phyloP scores from a whole-genome alignment of 352 stramenopile genomes.

The Globisporangium cylindrosporum region DNA sequence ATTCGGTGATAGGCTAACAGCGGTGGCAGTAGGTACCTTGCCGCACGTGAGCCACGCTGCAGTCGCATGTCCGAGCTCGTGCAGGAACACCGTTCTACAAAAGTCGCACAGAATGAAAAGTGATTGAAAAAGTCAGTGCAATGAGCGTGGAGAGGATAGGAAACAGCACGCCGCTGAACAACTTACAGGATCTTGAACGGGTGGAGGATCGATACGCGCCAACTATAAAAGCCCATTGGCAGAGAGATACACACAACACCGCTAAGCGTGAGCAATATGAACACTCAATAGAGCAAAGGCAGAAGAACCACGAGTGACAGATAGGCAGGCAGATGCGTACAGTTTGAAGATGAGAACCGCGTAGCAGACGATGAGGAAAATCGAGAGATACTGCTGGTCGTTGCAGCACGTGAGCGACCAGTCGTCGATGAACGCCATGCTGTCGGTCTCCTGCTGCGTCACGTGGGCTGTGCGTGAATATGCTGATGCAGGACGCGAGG shows the following conservation, averaged over 20 bases:
- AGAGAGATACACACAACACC: not conserved
- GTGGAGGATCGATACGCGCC: constrained; percentile 80
- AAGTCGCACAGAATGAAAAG: not conserved
- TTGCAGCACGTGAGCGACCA: constrained; percentile 77
- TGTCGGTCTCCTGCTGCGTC: not conserved
- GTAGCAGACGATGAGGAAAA: constrained; percentile 89
- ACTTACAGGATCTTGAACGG: constrained; percentile 89
- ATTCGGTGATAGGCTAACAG: not conserved
- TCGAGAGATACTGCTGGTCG: constrained; percentile 80
- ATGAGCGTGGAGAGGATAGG: not conserved
- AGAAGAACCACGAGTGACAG: too few relatives aligned
- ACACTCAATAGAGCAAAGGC: not conserved
- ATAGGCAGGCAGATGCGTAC: constrained; percentile 21
- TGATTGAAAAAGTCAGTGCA: not conserved
- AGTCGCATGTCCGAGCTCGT: constrained; percentile 81
- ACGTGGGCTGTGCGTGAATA: not conserved
- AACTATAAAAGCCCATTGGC: constrained; percentile 39
- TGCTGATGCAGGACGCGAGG: not conserved
- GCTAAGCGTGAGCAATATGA: not conserved
- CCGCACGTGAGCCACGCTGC: constrained; percentile 85
- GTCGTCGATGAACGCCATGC: constrained; percentile 3
- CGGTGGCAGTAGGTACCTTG: constrained; percentile 39
- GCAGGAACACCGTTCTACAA: constrained; percentile 81
- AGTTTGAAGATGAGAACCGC: constrained; percentile 86
- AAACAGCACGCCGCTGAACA: not conserved